Percentiles rank a stretch among this genome's conserved stretches.
Conservation (phyloP, 257 asterid species). For the Plantago ovata region DNA sequence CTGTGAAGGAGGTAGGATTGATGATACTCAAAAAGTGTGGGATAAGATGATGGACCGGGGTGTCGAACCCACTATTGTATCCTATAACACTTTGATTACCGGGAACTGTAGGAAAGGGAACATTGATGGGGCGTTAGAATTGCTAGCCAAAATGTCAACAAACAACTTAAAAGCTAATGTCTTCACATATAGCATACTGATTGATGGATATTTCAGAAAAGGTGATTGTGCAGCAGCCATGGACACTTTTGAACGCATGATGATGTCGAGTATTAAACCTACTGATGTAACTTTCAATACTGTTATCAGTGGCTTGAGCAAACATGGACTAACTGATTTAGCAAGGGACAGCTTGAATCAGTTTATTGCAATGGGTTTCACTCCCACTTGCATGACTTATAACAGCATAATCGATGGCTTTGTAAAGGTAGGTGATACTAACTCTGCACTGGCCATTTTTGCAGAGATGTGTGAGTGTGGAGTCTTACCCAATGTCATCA, state of each 20-base stretch:
- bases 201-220: constrained; percentile 62
- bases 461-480: constrained; percentile 52
- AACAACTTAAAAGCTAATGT: constrained; percentile 49
- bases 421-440: constrained; percentile 50
- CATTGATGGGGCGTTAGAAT: constrained; percentile 50
- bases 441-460: constrained; percentile 56
- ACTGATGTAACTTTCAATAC: constrained; percentile 54
- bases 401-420: constrained; percentile 72
- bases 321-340: constrained; percentile 44
- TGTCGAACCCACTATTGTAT: constrained; percentile 46
- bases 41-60: constrained; percentile 52
- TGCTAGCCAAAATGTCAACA: constrained; percentile 43
- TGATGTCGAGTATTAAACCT: constrained; percentile 45
- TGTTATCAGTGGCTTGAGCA: constrained; percentile 59
- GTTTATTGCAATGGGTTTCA: constrained; percentile 42
- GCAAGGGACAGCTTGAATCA: constrained; percentile 48
- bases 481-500: constrained; percentile 50
- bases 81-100: constrained; percentile 60
- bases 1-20: constrained; percentile 43
- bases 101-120: constrained; percentile 63
- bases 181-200: constrained; percentile 60
- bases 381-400: constrained; percentile 55
- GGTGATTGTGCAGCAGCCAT: constrained; percentile 53
- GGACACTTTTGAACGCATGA: constrained; percentile 55
- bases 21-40: constrained; percentile 55